Evolutionary conservation across 345 rosid genomes (phyloP).

Genomic region (Bruguiera parviflora): DNA sequence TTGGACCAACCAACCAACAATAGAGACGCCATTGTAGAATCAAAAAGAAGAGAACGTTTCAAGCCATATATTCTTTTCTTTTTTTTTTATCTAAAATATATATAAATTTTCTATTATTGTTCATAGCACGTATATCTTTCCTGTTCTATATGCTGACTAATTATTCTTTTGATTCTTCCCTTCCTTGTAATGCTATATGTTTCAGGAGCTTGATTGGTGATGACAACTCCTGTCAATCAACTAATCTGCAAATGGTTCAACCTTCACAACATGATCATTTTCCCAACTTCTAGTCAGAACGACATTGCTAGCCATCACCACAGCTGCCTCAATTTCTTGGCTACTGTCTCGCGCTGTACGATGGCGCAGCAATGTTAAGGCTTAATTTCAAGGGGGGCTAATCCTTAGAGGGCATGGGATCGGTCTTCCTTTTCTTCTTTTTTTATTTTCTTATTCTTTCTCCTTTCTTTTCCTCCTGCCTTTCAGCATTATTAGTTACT

Average conservation of each 20-base stretch:
- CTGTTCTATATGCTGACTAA: too few relatives aligned
- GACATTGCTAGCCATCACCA: too few relatives aligned
- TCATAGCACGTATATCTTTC: too few relatives aligned
- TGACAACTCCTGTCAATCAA: conserved; percentile 80
- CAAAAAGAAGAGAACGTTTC: too few relatives aligned
- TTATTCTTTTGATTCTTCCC: not conserved
- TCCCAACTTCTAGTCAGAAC: conserved; percentile 47
- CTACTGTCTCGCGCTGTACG: too few relatives aligned
- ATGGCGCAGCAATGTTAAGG: too few relatives aligned
- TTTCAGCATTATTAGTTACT: not conserved
- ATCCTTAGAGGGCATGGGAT: not conserved
- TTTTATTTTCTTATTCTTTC: not conserved
- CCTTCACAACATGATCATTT: conserved; percentile 57
- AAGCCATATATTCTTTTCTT: too few relatives aligned
- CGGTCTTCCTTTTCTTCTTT: not conserved
- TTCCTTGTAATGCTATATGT: not conserved
- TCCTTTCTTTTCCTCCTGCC: not conserved
- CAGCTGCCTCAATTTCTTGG: too few relatives aligned
- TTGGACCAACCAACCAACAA: too few relatives aligned
- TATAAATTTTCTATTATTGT: too few relatives aligned
- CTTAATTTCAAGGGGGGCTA: not conserved
- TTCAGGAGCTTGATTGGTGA: conserved; percentile 59
- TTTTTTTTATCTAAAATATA: too few relatives aligned
- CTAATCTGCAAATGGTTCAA: conserved; percentile 81
- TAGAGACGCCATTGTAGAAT: too few relatives aligned